Conservation (phyloP, 495 filamentous ascomycete species). For the Hypoxylon perforatum region DNA sequence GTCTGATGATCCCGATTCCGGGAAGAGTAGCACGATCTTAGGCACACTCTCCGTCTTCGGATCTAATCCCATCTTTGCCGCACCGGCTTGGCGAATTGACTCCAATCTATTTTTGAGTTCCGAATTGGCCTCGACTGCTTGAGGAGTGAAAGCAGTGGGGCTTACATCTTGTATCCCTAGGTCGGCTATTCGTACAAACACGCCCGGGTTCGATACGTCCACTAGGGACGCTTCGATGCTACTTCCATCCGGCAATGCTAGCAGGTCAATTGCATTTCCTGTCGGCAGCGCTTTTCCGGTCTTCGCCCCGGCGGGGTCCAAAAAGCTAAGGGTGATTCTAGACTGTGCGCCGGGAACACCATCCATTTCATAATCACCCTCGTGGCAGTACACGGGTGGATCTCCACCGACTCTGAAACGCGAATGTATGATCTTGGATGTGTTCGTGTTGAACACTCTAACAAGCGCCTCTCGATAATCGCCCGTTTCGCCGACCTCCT, state of each 20-base stretch:
- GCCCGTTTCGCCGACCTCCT: slow-evolving; percentile 32
- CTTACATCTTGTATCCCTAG: slow-evolving; percentile 51
- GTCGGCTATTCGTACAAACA: slow-evolving; percentile 68
- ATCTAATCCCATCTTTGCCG: slow-evolving; percentile 71
- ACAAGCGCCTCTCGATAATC: slow-evolving; percentile 51
- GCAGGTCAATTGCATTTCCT: slow-evolving; percentile 63
- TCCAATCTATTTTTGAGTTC: slow-evolving; percentile 65
- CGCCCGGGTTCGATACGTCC: slow-evolving; percentile 75
- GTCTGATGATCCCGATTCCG: slow-evolving; percentile 15
- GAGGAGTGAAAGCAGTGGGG: slow-evolving; percentile 60
- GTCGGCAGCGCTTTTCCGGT: slow-evolving; percentile 76
- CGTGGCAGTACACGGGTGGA: slow-evolving; percentile 50
- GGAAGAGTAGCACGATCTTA: slow-evolving; percentile 72
- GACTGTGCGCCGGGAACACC: slow-evolving; percentile 72
- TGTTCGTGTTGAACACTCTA: slow-evolving; percentile 63
- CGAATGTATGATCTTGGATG: slow-evolving; percentile 58
- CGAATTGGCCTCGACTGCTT: slow-evolving; percentile 60
- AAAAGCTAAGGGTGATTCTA: slow-evolving; percentile 68
- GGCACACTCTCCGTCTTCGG: slow-evolving; percentile 68
- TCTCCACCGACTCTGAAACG: slow-evolving; percentile 59
- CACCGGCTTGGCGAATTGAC: slow-evolving; percentile 68
- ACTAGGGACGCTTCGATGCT: slow-evolving; percentile 59
- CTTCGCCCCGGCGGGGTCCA: slow-evolving; percentile 73
- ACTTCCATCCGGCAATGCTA: slow-evolving; percentile 64
- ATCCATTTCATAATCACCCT: slow-evolving; percentile 71